These are phyloP conservation scores for Fusarium ambrosium DNA, from an alignment of 2,329 filamentous ascomycete species.

Conservation along the genomic window DNA sequence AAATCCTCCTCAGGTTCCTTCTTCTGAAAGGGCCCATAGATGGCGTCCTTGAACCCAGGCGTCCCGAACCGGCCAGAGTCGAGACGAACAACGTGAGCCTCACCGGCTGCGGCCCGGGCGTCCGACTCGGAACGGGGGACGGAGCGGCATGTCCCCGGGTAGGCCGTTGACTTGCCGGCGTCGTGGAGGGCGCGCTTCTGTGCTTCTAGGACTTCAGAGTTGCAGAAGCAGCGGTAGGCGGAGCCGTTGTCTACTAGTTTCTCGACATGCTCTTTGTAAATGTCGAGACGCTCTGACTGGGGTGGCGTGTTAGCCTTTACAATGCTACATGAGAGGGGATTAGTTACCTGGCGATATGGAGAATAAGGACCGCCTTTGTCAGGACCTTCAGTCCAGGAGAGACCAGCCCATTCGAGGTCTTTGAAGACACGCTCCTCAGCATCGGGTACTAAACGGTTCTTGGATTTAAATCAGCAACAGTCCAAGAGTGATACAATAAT, in stretches of 20 bases:
- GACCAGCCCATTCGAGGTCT: slow-evolving; percentile 88
- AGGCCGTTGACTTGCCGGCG: slow-evolving; percentile 58
- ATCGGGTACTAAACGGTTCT: slow-evolving; percentile 85
- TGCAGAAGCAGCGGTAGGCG: slow-evolving; percentile 96
- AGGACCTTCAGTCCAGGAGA: slow-evolving; percentile 96
- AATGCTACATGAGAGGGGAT: not conserved
- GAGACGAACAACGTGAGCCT: slow-evolving; percentile 83
- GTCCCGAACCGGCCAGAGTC: slow-evolving; percentile 69
- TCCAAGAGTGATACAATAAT: not conserved
- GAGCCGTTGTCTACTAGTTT: slow-evolving; percentile 77
- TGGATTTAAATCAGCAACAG: not conserved
- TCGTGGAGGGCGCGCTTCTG: slow-evolving; percentile 75
- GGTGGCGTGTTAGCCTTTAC: not conserved
- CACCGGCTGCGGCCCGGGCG: slow-evolving; percentile 75
- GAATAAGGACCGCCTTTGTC: slow-evolving; percentile 84
- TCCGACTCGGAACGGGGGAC: slow-evolving; percentile 77
- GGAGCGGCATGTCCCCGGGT: slow-evolving; percentile 77
- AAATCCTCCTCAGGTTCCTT: slow-evolving; percentile 78
- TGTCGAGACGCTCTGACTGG: slow-evolving; percentile 81
- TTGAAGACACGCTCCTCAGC: slow-evolving; percentile 83
- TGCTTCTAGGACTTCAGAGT: slow-evolving; percentile 75
- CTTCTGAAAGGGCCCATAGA: slow-evolving; percentile 79
- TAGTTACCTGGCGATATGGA: slow-evolving; percentile 83
- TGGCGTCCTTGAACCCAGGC: slow-evolving; percentile 78
- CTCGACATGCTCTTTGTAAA: slow-evolving; percentile 80